Evolutionary conservation across 1,139 yeast genomes (phyloP), one percentile per base, ranked within the genome.

Genomic region (Saccharomyces pastorianus): DNA sequence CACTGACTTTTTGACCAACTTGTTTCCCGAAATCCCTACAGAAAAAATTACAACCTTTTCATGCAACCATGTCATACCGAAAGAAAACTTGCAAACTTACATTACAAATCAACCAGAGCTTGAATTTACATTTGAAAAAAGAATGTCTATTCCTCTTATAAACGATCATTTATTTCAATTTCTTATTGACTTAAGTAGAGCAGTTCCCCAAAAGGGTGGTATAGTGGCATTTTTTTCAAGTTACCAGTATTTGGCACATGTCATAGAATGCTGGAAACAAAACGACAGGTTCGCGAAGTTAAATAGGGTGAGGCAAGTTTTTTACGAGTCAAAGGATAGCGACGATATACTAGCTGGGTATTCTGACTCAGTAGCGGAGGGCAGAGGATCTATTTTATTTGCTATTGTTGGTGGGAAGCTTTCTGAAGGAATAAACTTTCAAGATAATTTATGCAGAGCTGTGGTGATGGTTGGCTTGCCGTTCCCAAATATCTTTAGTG

Each of bases 401-500:
- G 84, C 96, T 0, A 96, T 93, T 0, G 96, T 93, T 14, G 97
- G 97, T 1, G 99, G 98, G 0, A 86, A 86, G 64, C 76, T 93
- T 74, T 88, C 96, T 0, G 99, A 91, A 69, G 99, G 99, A 6
- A 93, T 91, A 51, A 91, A 91, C 66, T 91, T 93, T 67, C 81
- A 91, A 2, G 95, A 90, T 65, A 82, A 85, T 48, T 72, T 93
- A 28, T 96, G 97, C 0, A 75, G 98, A 58, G 93, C 89, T 0
- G 95, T 93, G 0, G 74, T 89, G 1, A 85, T 93, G 88, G 76
- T 89, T 13, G 99, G 98, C 0, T 69, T 93, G 48, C 98, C 99
- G 1, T 93, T 80, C 63, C 97, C 99, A 0, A 91, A 90, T 67
- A 80, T 88, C 1, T 81, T 79, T 64, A 84, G 95, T 13, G 95